A percentile compares a stretch with the other conserved stretches of the same genome.
phyloP scores from a whole-genome alignment of 75 land plant genomes.

The Isoetes taiwanensis region DNA sequence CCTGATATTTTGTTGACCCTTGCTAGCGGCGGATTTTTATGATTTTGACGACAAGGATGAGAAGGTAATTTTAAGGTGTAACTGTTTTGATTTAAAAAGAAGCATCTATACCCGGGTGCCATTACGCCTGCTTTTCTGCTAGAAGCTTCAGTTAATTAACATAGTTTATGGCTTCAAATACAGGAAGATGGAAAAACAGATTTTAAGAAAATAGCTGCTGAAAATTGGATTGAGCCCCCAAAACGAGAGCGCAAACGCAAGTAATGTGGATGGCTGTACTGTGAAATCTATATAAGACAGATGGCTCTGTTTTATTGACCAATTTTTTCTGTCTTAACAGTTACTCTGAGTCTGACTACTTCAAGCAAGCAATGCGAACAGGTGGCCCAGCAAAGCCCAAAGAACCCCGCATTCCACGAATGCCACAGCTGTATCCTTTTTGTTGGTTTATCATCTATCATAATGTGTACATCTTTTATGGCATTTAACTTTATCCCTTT shows the following conservation, averaged over 20 bases:
- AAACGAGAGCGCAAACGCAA: conserved; percentile 93
- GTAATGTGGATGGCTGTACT: conserved; percentile 32
- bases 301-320: neutral
- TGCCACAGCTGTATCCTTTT: conserved; percentile 77
- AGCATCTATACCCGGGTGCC: no score
- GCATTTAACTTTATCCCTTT: no score
- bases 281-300: no score
- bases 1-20: no score
- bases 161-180: conserved; percentile 2
- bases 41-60: conserved; percentile 78
- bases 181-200: conserved; percentile 78
- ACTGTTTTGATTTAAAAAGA: no score
- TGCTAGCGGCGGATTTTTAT: conserved; percentile 81
- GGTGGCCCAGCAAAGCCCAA: conserved; percentile 78
- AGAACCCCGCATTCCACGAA: conserved; percentile 97
- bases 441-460: no score
- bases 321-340: conserved; percentile 11
- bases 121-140: no score
- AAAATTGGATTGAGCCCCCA: conserved; percentile 96
- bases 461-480: no score
- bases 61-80: no score
- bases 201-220: conserved; percentile 85
- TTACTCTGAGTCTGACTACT: conserved; percentile 95
- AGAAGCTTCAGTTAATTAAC: no score
- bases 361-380: conserved; percentile 97